phyloP scores from a whole-genome alignment of 495 filamentous ascomycete species.

The Tetracladium marchalianum region DNA sequence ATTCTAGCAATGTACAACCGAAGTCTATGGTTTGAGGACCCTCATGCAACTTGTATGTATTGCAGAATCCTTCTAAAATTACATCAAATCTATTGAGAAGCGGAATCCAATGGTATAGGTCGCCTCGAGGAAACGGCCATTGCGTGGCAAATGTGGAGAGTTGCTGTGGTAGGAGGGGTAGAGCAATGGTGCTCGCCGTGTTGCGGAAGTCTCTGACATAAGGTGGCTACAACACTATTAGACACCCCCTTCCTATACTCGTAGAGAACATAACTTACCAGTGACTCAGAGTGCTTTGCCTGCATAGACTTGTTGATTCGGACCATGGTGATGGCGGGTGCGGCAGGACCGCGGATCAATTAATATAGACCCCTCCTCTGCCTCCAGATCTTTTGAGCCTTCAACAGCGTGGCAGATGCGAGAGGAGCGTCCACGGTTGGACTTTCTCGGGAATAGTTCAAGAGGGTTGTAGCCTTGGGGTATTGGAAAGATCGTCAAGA shows the following conservation, averaged over 20 bases:
- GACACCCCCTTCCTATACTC: background rate
- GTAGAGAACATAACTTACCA: slow-evolving; percentile 49
- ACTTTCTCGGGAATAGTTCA: slow-evolving; percentile 9
- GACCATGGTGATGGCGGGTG: slow-evolving; percentile 59
- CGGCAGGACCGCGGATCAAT: slow-evolving; percentile 39
- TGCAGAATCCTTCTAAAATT: slow-evolving; percentile 70
- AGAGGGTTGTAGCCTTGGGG: background rate
- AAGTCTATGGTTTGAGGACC: slow-evolving; percentile 77
- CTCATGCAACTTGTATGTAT: slow-evolving; percentile 69
- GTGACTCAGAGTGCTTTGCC: slow-evolving; percentile 83
- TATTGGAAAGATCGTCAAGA: background rate
- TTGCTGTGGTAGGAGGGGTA: slow-evolving; percentile 65
- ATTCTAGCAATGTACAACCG: slow-evolving; percentile 44
- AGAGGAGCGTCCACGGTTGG: slow-evolving; percentile 17
- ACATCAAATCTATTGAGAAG: slow-evolving; percentile 90
- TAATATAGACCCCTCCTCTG: slow-evolving; percentile 15
- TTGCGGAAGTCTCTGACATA: slow-evolving; percentile 72
- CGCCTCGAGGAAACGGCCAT: slow-evolving; percentile 96
- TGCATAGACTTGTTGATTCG: slow-evolving; percentile 94
- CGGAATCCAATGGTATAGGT: slow-evolving; percentile 97
- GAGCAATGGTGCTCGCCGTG: slow-evolving; percentile 52
- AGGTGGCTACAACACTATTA: slow-evolving; percentile 53
- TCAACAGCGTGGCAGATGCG: slow-evolving; percentile 15
- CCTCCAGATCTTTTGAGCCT: slow-evolving; percentile 10
- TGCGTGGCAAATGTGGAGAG: slow-evolving; percentile 70